Percentiles rank a stretch among this genome's conserved stretches.
These are phyloP conservation scores for Brettanomyces sp. DNA, from an alignment of 805 yeast species.

Conservation along the genomic window DNA sequence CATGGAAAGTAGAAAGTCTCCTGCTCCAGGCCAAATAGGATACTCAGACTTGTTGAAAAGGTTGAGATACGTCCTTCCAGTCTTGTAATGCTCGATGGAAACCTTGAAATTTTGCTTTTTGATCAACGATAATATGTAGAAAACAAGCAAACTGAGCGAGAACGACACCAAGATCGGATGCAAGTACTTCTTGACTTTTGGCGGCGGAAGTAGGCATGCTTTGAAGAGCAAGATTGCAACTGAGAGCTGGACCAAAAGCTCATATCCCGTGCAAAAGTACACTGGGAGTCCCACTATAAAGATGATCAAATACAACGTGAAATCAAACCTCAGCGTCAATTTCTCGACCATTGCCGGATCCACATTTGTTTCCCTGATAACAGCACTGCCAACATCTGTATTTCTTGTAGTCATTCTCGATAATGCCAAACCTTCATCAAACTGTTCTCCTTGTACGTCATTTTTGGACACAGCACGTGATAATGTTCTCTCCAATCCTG, in stretches of 20 bases:
- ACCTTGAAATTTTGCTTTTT: slow-evolving; percentile 40
- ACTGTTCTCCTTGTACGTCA: not conserved
- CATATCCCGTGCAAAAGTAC: slow-evolving; percentile 47
- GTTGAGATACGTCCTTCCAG: slow-evolving; percentile 57
- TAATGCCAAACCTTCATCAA: slow-evolving; percentile 24
- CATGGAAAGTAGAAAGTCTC: slow-evolving; percentile 59
- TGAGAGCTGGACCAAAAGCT: slow-evolving; percentile 54
- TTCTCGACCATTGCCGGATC: not conserved
- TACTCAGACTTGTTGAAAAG: slow-evolving; percentile 37
- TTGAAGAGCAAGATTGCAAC: slow-evolving; percentile 51
- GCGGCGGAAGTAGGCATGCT: slow-evolving; percentile 36
- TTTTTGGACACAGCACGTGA: no score
- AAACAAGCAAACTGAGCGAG: slow-evolving; percentile 50
- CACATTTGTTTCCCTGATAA: not conserved
- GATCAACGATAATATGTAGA: slow-evolving; percentile 52
- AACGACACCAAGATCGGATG: slow-evolving; percentile 71
- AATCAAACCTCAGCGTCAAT: slow-evolving; percentile 32
- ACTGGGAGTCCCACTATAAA: slow-evolving; percentile 51
- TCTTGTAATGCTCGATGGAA: slow-evolving; percentile 47
- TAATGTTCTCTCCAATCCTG: not conserved
- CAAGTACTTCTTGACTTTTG: slow-evolving; percentile 37
- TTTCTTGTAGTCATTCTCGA: slow-evolving; percentile 13
- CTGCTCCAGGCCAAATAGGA: slow-evolving; percentile 64
- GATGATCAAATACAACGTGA: slow-evolving; percentile 37
- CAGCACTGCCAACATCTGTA: slow-evolving; percentile 1